Percentiles rank a stretch among this genome's conserved stretches.
phyloP scores from a whole-genome alignment of 2,329 filamentous ascomycete species.

The Verticillium nonalfalfae region DNA sequence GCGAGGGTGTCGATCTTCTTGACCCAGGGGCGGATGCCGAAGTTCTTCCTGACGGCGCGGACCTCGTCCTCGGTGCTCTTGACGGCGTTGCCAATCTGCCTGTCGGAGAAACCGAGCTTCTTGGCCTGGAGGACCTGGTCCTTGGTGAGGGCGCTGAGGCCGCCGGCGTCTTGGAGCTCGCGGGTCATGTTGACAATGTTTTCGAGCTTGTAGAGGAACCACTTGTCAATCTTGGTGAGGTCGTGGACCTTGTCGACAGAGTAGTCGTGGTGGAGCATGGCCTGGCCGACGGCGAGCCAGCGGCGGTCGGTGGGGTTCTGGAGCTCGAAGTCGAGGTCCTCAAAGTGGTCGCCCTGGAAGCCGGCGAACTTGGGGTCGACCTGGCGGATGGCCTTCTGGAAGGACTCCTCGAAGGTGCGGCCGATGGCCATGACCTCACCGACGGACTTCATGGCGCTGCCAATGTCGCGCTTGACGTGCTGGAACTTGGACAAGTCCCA shows the following conservation, averaged over 20 bases:
- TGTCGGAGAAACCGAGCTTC: conserved; percentile 96
- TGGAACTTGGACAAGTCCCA: conserved; percentile 99
- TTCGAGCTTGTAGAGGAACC: conserved; percentile 97
- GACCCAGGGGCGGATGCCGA: conserved; percentile 90
- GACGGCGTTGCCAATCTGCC: conserved; percentile 84
- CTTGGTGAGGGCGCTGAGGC: conserved; percentile 77
- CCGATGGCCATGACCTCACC: conserved; percentile 99
- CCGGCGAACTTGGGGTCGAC: conserved; percentile 89
- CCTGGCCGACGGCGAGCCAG: conserved; percentile 96
- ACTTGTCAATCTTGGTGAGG: conserved; percentile 97
- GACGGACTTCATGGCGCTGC: conserved; percentile 97
- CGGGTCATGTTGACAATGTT: conserved; percentile 90
- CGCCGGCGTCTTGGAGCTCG: conserved; percentile 78
- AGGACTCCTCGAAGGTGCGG: conserved; percentile 95
- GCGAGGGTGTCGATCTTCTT: conserved; percentile 98
- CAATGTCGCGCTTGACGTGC: conserved; percentile 95
- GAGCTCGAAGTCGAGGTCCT: conserved; percentile 83
- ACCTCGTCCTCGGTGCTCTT: conserved; percentile 85
- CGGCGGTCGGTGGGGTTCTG: conserved; percentile 91
- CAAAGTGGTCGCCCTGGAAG: conserved; percentile 93
- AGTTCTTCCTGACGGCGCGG: conserved; percentile 73
- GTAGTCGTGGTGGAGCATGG: conserved; percentile 96
- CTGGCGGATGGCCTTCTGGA: conserved; percentile 97
- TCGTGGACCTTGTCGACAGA: conserved; percentile 87
- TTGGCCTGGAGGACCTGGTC: conserved; percentile 87